Base-by-base conservation (phyloP, 352 stramenopile genomes). In the Globisporangium recalcitrans region DNA sequence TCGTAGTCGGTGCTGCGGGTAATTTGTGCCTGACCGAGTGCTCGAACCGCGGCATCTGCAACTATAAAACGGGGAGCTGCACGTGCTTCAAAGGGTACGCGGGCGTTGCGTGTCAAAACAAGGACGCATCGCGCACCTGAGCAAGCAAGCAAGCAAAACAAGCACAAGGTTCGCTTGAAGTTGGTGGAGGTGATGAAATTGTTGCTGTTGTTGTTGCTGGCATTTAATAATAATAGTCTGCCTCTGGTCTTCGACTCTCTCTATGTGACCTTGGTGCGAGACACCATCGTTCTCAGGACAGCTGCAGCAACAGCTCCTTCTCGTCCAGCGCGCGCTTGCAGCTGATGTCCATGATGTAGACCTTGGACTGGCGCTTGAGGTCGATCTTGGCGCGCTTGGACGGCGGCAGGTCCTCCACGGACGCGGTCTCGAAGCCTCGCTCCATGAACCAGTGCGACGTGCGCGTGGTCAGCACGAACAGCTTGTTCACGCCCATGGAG, bases 381-480 rank as follows among this genome's bases (percentile, higher is more conserved):
- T 95, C 82, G 53, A 95, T 84, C 62, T 86, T 91, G 24, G 69
- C 73, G 13, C 75, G 72, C 73, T 95, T 95, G 14, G 80, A 91
- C 32, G 73, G 68, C 14, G 90, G 90, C n/a, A 97, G 74, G 27
- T 93, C 85, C n/a, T 92, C 78, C 26, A 98, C 86, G 7, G 72
- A 70, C 9, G 93, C 91, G 67, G 97, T 82, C 62, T 90, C 78
- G 68, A 99, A 99, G 22, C 96, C 96, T 34, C 96, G 81, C 77
- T 99, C 97, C 58, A 98, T 74, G 73, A 99, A 99, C 95, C 96
- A 99, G 72, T 99, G 94, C 68, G 98, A 98, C 19, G 97, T 99
- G 72, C 96, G 90, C 26, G 97, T 99, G 27, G 93, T 98, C 42
- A 99, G 80, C n/a, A 98, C 96, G 63, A 99, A 99, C 9, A 98